phyloP scores from a whole-genome alignment of 2,329 filamentous ascomycete species.

The Aspergillus luchuensis region DNA sequence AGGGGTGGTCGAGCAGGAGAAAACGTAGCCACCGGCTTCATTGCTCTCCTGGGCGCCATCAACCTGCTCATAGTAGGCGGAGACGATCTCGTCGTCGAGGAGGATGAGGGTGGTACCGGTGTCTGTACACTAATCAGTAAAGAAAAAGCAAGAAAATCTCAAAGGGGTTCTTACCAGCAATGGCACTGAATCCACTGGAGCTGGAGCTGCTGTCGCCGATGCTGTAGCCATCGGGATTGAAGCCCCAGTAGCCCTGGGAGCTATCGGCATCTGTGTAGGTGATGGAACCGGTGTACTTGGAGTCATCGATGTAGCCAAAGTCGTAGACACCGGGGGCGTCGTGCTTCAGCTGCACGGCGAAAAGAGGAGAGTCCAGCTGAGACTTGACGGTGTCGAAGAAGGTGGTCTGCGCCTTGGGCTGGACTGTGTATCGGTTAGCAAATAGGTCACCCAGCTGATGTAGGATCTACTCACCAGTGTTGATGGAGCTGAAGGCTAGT shows the following conservation, averaged over 20 bases:
- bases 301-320: constrained; percentile 61
- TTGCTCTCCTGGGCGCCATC: constrained; percentile 52
- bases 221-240: constrained; percentile 59
- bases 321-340: constrained; percentile 56
- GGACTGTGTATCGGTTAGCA: constrained; percentile 34
- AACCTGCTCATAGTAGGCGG: constrained; percentile 63
- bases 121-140: constrained; percentile 43
- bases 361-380: constrained; percentile 54
- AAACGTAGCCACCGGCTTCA: constrained; percentile 57
- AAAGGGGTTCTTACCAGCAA: constrained; percentile 48
- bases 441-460: not conserved
- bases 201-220: constrained; percentile 51
- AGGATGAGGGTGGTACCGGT: constrained; percentile 70
- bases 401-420: constrained; percentile 54
- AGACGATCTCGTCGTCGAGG: constrained; percentile 56
- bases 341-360: constrained; percentile 59
- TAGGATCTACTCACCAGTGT: constrained; percentile 45
- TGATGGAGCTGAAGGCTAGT: constrained; percentile 61
- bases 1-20: constrained; percentile 54
- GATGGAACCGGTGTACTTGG: constrained; percentile 61
- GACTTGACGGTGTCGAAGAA: constrained; percentile 62
- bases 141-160: not conserved
- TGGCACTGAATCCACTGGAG: constrained; percentile 51
- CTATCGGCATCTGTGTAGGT: constrained; percentile 59
- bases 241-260: constrained; percentile 65